These are phyloP conservation scores for Anisodus acutangulus DNA, from an alignment of 257 asterid genomes.

Conservation along the genomic window DNA sequence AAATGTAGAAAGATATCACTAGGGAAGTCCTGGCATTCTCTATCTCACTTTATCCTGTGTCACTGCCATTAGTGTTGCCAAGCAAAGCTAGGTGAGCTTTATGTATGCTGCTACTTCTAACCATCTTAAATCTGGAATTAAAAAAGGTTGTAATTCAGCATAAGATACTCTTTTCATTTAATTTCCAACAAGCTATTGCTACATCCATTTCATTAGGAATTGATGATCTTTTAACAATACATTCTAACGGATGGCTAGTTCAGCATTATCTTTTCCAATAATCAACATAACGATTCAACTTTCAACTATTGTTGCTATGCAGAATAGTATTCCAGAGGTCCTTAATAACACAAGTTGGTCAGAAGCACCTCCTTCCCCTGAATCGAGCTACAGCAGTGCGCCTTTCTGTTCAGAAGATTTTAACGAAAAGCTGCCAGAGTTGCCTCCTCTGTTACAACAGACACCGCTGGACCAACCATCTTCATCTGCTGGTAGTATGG, in stretches of 20 bases:
- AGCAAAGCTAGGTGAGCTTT: no score
- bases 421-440: slow-evolving; percentile 21
- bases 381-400: slow-evolving; percentile 9
- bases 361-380: slow-evolving; percentile 30
- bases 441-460: slow-evolving; percentile 32
- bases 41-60: not conserved
- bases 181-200: no score
- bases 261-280: not conserved
- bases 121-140: no score
- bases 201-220: no score
- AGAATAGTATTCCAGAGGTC: slow-evolving; percentile 22
- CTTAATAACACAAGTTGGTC: not conserved
- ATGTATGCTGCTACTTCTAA: no score
- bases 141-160: no score
- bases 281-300: not conserved
- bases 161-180: no score
- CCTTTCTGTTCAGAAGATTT: slow-evolving; percentile 23
- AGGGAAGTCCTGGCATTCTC: no score
- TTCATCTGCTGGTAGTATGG: not conserved
- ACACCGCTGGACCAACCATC: slow-evolving; percentile 26
- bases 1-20: no score
- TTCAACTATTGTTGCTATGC: not conserved
- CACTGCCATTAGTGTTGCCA: not conserved
- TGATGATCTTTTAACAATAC: no score
- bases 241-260: no score